phyloP scores from a whole-genome alignment of 164 flowering plant species.

The Kalanchoe fedtschenkoi region DNA sequence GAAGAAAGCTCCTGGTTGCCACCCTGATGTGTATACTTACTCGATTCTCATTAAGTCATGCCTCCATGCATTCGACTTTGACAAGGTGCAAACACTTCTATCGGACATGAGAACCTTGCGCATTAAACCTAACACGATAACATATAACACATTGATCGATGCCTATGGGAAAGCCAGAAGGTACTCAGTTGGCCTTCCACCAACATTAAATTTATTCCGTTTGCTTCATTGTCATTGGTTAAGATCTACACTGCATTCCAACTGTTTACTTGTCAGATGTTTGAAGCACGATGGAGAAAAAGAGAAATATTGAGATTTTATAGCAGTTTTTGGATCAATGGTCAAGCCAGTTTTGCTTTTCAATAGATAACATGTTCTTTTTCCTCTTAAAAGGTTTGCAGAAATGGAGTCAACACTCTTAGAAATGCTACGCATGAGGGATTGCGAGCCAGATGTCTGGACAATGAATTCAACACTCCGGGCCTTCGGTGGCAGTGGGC shows the following conservation, averaged over 20 bases:
- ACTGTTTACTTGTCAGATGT: slow-evolving; percentile 11
- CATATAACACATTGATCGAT: slow-evolving; percentile 87
- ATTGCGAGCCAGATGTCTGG: slow-evolving; percentile 86
- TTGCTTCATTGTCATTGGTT: not conserved
- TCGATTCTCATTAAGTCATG: slow-evolving; percentile 87
- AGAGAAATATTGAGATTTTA: not conserved
- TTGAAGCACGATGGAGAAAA: not conserved
- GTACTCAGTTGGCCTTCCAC: slow-evolving; percentile 19
- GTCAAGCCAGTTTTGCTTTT: not conserved
- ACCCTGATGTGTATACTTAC: slow-evolving; percentile 81
- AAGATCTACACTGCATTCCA: not conserved
- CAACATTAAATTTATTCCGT: not conserved
- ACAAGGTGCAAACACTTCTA: slow-evolving; percentile 45
- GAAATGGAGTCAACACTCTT: slow-evolving; percentile 79
- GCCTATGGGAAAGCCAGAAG: slow-evolving; percentile 80
- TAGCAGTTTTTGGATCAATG: not conserved
- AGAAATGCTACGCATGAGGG: slow-evolving; percentile 50
- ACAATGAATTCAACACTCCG: slow-evolving; percentile 92
- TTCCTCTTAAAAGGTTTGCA: slow-evolving; percentile 38
- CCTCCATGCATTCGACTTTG: slow-evolving; percentile 56
- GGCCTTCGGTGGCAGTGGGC: slow-evolving; percentile 89
- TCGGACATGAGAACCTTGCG: slow-evolving; percentile 60
- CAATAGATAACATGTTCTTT: slow-evolving; percentile 10
- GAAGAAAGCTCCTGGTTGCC: slow-evolving; percentile 56
- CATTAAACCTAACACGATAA: slow-evolving; percentile 64